These are phyloP conservation scores for Vicia villosa DNA, from an alignment of 306 rosid species.

Conservation along the genomic window DNA sequence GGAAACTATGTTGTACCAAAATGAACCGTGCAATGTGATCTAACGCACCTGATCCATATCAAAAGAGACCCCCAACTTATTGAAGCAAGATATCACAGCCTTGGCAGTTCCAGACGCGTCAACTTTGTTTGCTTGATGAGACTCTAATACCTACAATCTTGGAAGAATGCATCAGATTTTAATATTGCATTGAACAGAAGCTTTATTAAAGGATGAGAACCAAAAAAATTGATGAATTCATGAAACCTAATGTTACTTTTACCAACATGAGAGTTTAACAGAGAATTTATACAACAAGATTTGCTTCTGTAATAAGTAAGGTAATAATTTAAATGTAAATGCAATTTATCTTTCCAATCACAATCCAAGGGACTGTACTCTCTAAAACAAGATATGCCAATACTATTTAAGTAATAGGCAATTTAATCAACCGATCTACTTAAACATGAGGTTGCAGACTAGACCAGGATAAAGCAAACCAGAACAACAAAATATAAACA, in stretches of 20 bases:
- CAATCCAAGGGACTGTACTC: not conserved
- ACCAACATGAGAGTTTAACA: not conserved
- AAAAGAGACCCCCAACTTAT: slow-evolving; percentile 73
- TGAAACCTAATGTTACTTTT: not conserved
- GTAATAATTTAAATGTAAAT: not conserved
- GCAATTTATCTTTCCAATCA: not conserved
- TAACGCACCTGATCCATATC: slow-evolving; percentile 73
- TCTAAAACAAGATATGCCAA: not conserved
- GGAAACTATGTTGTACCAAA: not conserved
- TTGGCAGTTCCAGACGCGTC: slow-evolving; percentile 96
- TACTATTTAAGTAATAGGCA: not conserved
- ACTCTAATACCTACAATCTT: slow-evolving; percentile 80
- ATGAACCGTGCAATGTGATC: slow-evolving; percentile 13
- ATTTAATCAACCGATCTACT: not conserved
- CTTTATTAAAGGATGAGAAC: slow-evolving; percentile 16
- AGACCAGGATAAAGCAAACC: not conserved
- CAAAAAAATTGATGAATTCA: slow-evolving; percentile 4
- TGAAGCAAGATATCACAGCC: slow-evolving; percentile 89
- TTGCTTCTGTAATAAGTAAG: slow-evolving; percentile 7
- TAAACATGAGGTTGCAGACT: not conserved
- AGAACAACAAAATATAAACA: not conserved
- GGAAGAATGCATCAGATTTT: slow-evolving; percentile 40
- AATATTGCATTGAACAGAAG: slow-evolving; percentile 34
- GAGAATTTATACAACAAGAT: not conserved
- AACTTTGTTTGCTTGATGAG: slow-evolving; percentile 90